A percentile compares a stretch with the other conserved stretches of the same genome.
Conservation (phyloP, 306 rosid species). For the Gleditsia sinensis region DNA sequence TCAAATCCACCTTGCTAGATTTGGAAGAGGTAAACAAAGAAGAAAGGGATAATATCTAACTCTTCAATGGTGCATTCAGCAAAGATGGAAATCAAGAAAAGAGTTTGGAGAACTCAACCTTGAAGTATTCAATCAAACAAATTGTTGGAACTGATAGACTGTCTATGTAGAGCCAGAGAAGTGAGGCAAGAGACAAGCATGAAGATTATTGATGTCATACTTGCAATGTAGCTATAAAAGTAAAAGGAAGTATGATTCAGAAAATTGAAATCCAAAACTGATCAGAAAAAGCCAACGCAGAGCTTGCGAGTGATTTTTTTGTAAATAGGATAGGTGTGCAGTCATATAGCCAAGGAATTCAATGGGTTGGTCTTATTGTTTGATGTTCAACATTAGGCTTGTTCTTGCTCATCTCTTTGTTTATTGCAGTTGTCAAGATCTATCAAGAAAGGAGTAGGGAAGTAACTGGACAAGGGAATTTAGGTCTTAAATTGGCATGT, state of each 20-base stretch:
- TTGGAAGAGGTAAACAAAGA: conserved; percentile 22
- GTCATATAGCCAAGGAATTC: neutral
- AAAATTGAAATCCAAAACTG: neutral
- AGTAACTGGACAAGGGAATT: too few relatives aligned
- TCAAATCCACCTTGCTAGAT: neutral
- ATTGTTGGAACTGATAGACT: neutral
- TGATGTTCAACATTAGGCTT: neutral
- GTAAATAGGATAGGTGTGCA: neutral
- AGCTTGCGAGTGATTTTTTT: neutral
- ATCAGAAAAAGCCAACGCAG: neutral
- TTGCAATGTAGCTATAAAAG: neutral
- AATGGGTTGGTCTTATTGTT: neutral
- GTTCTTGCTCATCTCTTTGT: too few relatives aligned
- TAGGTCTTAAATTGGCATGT: too few relatives aligned
- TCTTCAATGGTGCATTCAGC: neutral
- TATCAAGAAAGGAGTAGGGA: too few relatives aligned
- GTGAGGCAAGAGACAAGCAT: conserved; percentile 3
- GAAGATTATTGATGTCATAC: neutral
- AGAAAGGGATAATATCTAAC: neutral
- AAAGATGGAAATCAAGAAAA: neutral
- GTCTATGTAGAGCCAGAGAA: neutral
- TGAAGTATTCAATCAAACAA: neutral
- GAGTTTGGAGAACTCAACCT: neutral
- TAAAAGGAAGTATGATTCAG: neutral
- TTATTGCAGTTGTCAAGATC: too few relatives aligned